These are phyloP conservation scores for Verticillium isaacii DNA, from an alignment of 2,329 filamentous ascomycete genomes.

Conservation along the genomic window DNA sequence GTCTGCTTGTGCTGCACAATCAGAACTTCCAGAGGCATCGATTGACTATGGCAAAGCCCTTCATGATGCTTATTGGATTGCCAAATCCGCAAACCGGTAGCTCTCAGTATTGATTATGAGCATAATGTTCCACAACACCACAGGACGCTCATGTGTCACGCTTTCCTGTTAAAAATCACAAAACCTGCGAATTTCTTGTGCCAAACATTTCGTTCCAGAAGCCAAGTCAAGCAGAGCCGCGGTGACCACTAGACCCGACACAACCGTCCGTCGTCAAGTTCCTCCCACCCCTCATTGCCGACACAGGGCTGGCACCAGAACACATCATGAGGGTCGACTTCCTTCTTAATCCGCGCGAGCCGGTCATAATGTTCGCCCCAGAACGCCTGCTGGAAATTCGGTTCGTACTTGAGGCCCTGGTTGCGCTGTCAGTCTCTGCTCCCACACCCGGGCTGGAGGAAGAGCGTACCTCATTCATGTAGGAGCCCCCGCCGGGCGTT, in stretches of 20 bases:
- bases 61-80: too few relatives aligned
- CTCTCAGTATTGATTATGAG: too few relatives aligned
- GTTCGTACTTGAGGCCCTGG: slow-evolving; percentile 9
- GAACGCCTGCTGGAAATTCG: slow-evolving; percentile 14
- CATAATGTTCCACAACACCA: too few relatives aligned
- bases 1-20: too few relatives aligned
- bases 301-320: slow-evolving; percentile 14
- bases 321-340: slow-evolving; percentile 11
- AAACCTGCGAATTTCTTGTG: too few relatives aligned
- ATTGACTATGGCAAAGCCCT: too few relatives aligned
- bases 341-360: slow-evolving; percentile 12
- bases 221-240: background rate
- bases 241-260: background rate
- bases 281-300: slow-evolving; percentile 12
- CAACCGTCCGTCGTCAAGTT: slow-evolving; percentile 7
- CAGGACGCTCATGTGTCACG: too few relatives aligned
- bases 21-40: too few relatives aligned
- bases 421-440: too few relatives aligned
- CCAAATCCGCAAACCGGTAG: too few relatives aligned
- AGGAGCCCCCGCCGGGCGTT: slow-evolving; percentile 13
- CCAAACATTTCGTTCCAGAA: too few relatives aligned
- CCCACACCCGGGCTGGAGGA: background rate
- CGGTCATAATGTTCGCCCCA: slow-evolving; percentile 13
- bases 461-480: slow-evolving; percentile 16
- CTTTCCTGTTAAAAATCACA: too few relatives aligned